Percentiles rank a stretch among this genome's conserved stretches.
Evolutionary conservation across 371 early-diverging fungal genomes (phyloP).

Genomic region (Mortierella sp.): DNA sequence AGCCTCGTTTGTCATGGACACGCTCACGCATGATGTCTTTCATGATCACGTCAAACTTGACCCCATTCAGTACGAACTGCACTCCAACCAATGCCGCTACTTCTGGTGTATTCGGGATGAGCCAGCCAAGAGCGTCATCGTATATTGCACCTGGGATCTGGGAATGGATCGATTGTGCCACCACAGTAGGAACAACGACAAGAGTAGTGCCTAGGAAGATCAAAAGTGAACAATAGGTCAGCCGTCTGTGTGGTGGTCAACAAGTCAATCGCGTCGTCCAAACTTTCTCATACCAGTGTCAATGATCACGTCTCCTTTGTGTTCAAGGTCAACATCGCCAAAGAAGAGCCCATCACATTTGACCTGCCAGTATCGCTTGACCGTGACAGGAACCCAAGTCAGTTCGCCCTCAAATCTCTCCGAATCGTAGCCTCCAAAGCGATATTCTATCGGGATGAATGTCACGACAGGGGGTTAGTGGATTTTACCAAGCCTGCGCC

Average conservation of each 20-base stretch:
- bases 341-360: constrained; percentile 55
- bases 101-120: constrained; percentile 56
- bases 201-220: constrained; percentile 33
- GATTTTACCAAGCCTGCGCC: no score
- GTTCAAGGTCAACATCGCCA: constrained; percentile 36
- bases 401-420: constrained; percentile 53
- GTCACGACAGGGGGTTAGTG: no score
- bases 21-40: constrained; percentile 46
- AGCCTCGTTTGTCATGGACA: constrained; percentile 32
- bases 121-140: constrained; percentile 57
- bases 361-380: constrained; percentile 64
- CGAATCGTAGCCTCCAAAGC: constrained; percentile 58
- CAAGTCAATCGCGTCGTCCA: no score
- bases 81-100: constrained; percentile 23
- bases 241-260: no score
- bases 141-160: constrained; percentile 59
- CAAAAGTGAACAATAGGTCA: no score
- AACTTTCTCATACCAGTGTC: constrained; percentile 60
- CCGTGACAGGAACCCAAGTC: constrained; percentile 56
- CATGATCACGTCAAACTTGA: constrained; percentile 52
- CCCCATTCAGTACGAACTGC: constrained; percentile 29
- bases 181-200: constrained; percentile 47
- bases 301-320: constrained; percentile 54
- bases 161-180: constrained; percentile 57
- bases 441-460: constrained; percentile 41